Evolutionary conservation across 805 yeast genomes (phyloP).

Genomic region (Zygoascus biomembranicola): DNA sequence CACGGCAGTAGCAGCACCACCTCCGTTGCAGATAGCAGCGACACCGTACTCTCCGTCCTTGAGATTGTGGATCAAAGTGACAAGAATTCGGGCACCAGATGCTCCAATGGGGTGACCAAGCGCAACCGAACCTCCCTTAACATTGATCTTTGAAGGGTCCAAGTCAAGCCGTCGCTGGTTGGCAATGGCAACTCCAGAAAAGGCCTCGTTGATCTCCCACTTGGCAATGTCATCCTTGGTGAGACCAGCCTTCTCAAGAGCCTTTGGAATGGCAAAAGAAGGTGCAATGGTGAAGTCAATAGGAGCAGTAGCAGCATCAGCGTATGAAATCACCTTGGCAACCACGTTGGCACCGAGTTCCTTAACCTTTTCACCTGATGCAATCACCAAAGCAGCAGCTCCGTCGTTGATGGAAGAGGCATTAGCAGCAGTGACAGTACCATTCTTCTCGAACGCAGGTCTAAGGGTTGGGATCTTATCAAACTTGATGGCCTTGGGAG

Average conservation of each 20-base stretch:
- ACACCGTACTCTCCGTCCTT: conserved; percentile 78
- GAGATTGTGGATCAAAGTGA: conserved; percentile 33
- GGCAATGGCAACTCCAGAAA: conserved; percentile 88
- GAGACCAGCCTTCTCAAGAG: conserved; percentile 72
- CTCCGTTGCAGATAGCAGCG: conserved; percentile 96
- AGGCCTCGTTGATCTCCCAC: conserved; percentile 94
- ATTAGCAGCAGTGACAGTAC: conserved; percentile 93
- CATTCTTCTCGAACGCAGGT: conserved; percentile 86
- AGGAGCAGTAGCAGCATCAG: conserved; percentile 92
- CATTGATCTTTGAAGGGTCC: conserved; percentile 64
- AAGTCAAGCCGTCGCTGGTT: conserved; percentile 62
- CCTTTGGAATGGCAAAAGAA: conserved; percentile 84
- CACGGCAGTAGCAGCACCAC: conserved; percentile 95
- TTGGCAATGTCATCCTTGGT: conserved; percentile 59
- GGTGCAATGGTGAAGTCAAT: conserved; percentile 94
- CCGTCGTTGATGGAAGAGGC: conserved; percentile 94
- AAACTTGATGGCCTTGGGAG: conserved; percentile 61
- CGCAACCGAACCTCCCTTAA: conserved; percentile 95
- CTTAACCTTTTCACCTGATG: conserved; percentile 68
- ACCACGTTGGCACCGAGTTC: conserved; percentile 64
- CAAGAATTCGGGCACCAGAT: conserved; percentile 90
- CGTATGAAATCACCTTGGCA: conserved; percentile 83
- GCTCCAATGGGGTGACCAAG: conserved; percentile 93
- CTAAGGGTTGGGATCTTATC: conserved; percentile 65
- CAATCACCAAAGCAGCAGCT: conserved; percentile 84